These are phyloP conservation scores for Suhomyces yuchorum DNA, from an alignment of 1,139 yeast genomes.

Conservation along the genomic window DNA sequence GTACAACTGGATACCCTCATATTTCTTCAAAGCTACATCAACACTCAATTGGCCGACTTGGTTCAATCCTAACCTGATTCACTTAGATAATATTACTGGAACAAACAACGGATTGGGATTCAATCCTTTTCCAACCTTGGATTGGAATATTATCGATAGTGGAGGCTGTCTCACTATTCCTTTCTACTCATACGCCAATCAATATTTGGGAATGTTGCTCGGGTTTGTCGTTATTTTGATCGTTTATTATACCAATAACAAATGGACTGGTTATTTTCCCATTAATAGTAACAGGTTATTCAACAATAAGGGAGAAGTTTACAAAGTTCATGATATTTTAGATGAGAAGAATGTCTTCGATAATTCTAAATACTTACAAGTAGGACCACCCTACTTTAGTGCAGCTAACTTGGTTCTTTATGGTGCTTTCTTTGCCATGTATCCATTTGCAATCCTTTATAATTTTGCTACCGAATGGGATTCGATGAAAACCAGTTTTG, in stretches of 20 bases:
- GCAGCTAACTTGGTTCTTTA: slow-evolving; percentile 57
- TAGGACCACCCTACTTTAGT: slow-evolving; percentile 60
- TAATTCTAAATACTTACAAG: slow-evolving; percentile 39
- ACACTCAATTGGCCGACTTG: slow-evolving; percentile 53
- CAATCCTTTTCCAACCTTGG: slow-evolving; percentile 48
- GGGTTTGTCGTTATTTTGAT: slow-evolving; percentile 46
- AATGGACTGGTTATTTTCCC: slow-evolving; percentile 56
- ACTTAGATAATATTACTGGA: slow-evolving; percentile 43
- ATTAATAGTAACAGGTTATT: slow-evolving; percentile 52
- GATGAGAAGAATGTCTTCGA: slow-evolving; percentile 41
- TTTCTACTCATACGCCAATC: slow-evolving; percentile 45
- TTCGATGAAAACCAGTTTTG: slow-evolving; percentile 44
- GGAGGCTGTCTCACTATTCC: slow-evolving; percentile 47
- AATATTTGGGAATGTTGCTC: slow-evolving; percentile 44
- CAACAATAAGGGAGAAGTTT: slow-evolving; percentile 50
- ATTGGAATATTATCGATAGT: slow-evolving; percentile 46
- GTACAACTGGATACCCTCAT: slow-evolving; percentile 48
- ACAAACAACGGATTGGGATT: slow-evolving; percentile 43
- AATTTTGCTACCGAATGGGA: slow-evolving; percentile 46
- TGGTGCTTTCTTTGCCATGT: slow-evolving; percentile 59
- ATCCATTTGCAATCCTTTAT: slow-evolving; percentile 58
- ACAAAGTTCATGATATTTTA: slow-evolving; percentile 44
- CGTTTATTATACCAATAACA: slow-evolving; percentile 52
- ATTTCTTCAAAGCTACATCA: slow-evolving; percentile 44
- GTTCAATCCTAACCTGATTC: slow-evolving; percentile 44